These are phyloP conservation scores for Cyclotella distinguenda DNA, from an alignment of 108 stramenopile genomes.

Conservation along the genomic window DNA sequence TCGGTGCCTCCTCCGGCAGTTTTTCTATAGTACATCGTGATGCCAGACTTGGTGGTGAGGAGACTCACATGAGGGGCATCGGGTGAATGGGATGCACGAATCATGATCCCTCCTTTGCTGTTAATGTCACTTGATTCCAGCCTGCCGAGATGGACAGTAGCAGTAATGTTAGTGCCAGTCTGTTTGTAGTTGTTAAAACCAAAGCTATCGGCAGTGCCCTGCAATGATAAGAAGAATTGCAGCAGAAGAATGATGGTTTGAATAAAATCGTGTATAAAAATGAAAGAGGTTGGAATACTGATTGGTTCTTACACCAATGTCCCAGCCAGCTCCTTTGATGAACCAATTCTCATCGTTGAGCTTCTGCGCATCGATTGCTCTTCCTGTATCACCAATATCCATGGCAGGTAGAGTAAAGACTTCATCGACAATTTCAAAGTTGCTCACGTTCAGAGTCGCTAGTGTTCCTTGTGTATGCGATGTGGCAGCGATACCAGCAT, in stretches of 20 bases:
- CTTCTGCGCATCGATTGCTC: background rate
- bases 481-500: slow-evolving; percentile 19
- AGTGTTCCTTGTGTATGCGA: slow-evolving; percentile 1
- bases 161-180: slow-evolving; percentile 13
- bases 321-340: slow-evolving; percentile 16
- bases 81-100: slow-evolving; percentile 10
- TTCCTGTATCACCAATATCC: slow-evolving; percentile 18
- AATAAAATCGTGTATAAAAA: background rate
- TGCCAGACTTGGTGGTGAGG: slow-evolving; percentile 7
- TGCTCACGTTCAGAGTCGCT: slow-evolving; percentile 12
- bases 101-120: slow-evolving; percentile 29
- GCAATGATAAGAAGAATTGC: background rate
- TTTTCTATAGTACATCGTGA: slow-evolving; percentile 23
- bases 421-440: slow-evolving; percentile 12
- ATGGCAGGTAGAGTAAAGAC: slow-evolving; percentile 5
- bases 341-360: slow-evolving; percentile 3
- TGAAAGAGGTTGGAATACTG: background rate
- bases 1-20: slow-evolving; percentile 4
- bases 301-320: slow-evolving; percentile 21
- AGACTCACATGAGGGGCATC: slow-evolving; percentile 23
- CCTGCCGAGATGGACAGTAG: slow-evolving; percentile 11
- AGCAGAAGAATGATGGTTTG: background rate
- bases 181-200: slow-evolving; percentile 17
- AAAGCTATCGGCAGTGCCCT: slow-evolving; percentile 30
- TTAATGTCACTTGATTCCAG: slow-evolving; percentile 3